phyloP scores from a whole-genome alignment of 192 early-diverging fungal species.

The Backusella macrospora region DNA sequence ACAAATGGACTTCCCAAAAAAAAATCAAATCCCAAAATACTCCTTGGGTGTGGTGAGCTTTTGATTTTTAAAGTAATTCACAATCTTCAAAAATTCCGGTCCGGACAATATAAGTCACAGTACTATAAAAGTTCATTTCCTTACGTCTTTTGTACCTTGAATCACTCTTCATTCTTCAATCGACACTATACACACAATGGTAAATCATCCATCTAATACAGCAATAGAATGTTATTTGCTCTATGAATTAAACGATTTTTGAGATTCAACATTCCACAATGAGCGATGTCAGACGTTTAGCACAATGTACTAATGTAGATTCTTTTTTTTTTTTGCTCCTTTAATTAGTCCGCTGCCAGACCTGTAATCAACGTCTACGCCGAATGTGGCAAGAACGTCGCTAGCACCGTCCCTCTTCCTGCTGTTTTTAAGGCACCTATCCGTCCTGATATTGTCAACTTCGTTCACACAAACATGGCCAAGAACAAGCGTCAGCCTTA shows the following conservation, averaged over 20 bases:
- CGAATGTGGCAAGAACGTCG: conserved; percentile 69
- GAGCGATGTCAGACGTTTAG: background rate
- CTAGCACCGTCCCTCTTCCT: conserved; percentile 82
- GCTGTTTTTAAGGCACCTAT: conserved; percentile 98
- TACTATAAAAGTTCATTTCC: background rate
- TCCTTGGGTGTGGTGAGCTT: no score
- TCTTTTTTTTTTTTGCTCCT: background rate
- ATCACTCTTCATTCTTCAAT: conserved; percentile 7
- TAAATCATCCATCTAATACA: conserved; percentile 7
- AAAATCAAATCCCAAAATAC: no score
- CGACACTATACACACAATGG: conserved; percentile 1
- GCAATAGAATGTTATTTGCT: background rate
- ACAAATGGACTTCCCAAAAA: no score
- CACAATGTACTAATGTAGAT: background rate
- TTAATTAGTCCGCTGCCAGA: conserved; percentile 58
- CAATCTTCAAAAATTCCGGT: background rate
- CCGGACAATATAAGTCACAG: background rate
- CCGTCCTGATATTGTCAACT: conserved; percentile 95
- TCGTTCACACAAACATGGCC: conserved; percentile 98
- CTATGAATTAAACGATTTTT: background rate
- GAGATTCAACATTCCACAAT: background rate
- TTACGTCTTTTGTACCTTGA: background rate
- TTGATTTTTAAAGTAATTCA: no score
- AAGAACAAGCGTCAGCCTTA: conserved; percentile 99
- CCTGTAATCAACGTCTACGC: conserved; percentile 94